Conservation (phyloP, 768 basidiomycete species). For the Tulasnella sp. region DNA sequence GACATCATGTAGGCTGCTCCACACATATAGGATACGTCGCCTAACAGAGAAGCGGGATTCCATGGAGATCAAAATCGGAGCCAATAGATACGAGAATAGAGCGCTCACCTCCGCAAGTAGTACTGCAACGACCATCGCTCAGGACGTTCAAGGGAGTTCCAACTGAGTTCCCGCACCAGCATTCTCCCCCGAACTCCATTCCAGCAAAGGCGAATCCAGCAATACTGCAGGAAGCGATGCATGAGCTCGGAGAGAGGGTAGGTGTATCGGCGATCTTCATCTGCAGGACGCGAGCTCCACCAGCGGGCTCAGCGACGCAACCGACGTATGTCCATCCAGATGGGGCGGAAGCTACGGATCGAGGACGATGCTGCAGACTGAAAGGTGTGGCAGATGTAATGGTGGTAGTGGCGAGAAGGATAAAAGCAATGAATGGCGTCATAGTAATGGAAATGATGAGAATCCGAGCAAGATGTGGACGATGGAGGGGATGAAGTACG, state of each 20-base stretch:
- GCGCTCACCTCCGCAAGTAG: not conserved
- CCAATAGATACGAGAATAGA: no score
- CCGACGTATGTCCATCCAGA: not conserved
- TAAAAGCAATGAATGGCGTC: not conserved
- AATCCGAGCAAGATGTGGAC: no score
- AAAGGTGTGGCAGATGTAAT: not conserved
- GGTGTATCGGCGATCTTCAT: not conserved
- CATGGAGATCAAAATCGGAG: not conserved
- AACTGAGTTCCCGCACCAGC: conserved; percentile 4
- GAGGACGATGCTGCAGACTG: not conserved
- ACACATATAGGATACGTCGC: not conserved
- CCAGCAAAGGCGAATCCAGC: not conserved
- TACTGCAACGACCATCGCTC: not conserved
- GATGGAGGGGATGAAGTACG: not conserved
- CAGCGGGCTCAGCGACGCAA: not conserved
- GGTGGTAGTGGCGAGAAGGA: not conserved
- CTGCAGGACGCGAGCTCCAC: not conserved
- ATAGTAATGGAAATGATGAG: not conserved
- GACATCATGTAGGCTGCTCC: not conserved
- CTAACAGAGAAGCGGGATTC: no score
- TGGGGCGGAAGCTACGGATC: not conserved
- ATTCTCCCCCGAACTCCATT: not conserved
- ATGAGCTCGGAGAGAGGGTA: not conserved
- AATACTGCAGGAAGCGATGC: not conserved
- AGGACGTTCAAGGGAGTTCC: not conserved